Conservation (phyloP, 1,139 yeast species). For the Saccharomyces hybrid region DNA sequence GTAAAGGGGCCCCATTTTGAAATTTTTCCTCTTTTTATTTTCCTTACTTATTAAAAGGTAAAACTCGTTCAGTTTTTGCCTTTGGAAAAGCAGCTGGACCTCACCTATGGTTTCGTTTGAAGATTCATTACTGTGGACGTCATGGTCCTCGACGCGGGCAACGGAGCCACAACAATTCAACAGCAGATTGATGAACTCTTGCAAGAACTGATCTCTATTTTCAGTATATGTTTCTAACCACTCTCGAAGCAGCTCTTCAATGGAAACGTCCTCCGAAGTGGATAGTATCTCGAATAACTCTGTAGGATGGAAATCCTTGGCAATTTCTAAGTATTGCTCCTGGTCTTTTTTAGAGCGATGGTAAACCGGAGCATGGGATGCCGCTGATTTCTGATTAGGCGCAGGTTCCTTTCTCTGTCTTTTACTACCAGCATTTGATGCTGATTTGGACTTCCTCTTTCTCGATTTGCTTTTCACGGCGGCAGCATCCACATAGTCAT, state of each 20-base stretch:
- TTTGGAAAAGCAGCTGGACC: slow-evolving; percentile 54
- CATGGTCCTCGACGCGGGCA: slow-evolving; percentile 64
- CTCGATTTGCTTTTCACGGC: neutral
- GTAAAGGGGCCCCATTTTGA: slow-evolving; percentile 42
- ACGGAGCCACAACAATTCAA: slow-evolving; percentile 66
- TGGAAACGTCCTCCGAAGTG: slow-evolving; percentile 44
- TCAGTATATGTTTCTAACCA: slow-evolving; percentile 58
- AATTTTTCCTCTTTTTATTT: slow-evolving; percentile 29
- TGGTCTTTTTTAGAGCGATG: slow-evolving; percentile 18
- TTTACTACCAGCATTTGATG: neutral
- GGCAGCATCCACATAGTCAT: slow-evolving; percentile 3
- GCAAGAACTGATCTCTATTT: slow-evolving; percentile 44
- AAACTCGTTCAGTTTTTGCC: slow-evolving; percentile 64
- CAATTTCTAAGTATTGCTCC: slow-evolving; percentile 26
- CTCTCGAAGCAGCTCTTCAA: slow-evolving; percentile 54
- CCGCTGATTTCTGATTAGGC: neutral
- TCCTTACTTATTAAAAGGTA: slow-evolving; percentile 54
- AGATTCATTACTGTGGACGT: slow-evolving; percentile 65
- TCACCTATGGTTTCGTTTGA: slow-evolving; percentile 69
- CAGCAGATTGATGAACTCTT: slow-evolving; percentile 59
- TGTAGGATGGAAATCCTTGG: slow-evolving; percentile 44
- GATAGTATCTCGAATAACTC: slow-evolving; percentile 49
- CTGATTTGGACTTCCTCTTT: neutral
- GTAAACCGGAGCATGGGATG: slow-evolving; percentile 2
- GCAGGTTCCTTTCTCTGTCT: neutral